Evolutionary conservation across 1,284 basidiomycete genomes (phyloP), one percentile per base, ranked within the genome.

Genomic region (Mycena citricolor): DNA sequence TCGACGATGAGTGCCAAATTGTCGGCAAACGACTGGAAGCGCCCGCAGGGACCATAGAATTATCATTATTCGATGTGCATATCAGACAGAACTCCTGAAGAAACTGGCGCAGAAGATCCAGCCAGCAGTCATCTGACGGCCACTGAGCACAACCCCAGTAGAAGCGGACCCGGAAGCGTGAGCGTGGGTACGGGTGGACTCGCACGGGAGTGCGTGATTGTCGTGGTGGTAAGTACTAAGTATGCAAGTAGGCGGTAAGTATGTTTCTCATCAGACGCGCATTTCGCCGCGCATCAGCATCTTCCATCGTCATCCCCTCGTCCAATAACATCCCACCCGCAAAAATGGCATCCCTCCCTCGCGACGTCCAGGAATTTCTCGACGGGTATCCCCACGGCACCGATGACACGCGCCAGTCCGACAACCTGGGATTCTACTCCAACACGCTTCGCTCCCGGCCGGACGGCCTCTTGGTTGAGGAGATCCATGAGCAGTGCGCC

Each of bases 351-450:
- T 56, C 63, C 14, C 56, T 75, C 37, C 82, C 83, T 30, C 62
- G 62, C 52, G 83, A 85, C 57, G 68, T 86, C 20, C 68, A 68
- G 54, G 71, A 76, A 42, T 89, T 89, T 60, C 67, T 88, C 31
- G 69, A 74, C 26, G 68, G 67, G 16, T 88, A 89, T 56, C 81
- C 80, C 5, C 63, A 61, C 45, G 56, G 64, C 16, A 54, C 55
- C 12, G 70, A 77, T 52, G 65, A 79, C 51, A 44, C 59, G 10
- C 51, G 55, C 17, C 58, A 59, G 31, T 68, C 66, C 12, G 69
- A 63, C 2, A 90, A 89, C 58, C 61, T 79, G 30, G 61, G 71
- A 32, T 90, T 90, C 62, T 87, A 88, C 61, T 69, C 67, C 22
- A 82, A 84, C 59, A 66, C 59, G 32, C 52, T 68, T 28, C 69